Evolutionary conservation across 257 asterid genomes (phyloP).

Genomic region (Solanum bulbocastanum): DNA sequence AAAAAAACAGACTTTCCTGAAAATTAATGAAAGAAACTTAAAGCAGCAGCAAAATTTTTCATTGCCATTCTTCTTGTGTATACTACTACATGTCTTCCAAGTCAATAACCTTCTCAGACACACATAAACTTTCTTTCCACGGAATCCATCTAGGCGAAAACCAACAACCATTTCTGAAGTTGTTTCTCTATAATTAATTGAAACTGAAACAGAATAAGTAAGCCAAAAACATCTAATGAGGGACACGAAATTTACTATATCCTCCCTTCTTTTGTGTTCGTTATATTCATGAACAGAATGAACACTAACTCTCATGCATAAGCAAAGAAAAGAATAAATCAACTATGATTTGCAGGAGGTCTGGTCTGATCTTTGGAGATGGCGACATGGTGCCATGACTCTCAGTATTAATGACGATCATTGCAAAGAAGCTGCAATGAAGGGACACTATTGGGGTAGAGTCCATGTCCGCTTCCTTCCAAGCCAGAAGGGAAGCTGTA

Average conservation of each 20-base stretch:
- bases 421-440: slow-evolving; percentile 32
- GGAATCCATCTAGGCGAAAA: background rate
- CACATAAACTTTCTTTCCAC: background rate
- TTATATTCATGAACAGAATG: background rate
- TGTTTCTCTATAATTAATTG: background rate
- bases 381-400: background rate
- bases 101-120: background rate
- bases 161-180: background rate
- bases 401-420: slow-evolving; percentile 18
- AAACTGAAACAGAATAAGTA: background rate
- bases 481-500: slow-evolving; percentile 27
- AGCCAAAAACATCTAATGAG: background rate
- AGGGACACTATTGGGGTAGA: slow-evolving; percentile 16
- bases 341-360: background rate
- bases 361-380: background rate
- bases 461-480: slow-evolving; percentile 23
- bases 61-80: background rate
- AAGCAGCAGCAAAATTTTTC: background rate
- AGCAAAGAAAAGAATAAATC: slow-evolving; percentile 5
- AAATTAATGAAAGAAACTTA: background rate
- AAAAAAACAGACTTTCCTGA: background rate
- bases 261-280: background rate
- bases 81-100: background rate
- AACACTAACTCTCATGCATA: background rate
- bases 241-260: background rate